phyloP scores from a whole-genome alignment of 805 yeast species.

The Wickerhamiella alocasiicola region DNA sequence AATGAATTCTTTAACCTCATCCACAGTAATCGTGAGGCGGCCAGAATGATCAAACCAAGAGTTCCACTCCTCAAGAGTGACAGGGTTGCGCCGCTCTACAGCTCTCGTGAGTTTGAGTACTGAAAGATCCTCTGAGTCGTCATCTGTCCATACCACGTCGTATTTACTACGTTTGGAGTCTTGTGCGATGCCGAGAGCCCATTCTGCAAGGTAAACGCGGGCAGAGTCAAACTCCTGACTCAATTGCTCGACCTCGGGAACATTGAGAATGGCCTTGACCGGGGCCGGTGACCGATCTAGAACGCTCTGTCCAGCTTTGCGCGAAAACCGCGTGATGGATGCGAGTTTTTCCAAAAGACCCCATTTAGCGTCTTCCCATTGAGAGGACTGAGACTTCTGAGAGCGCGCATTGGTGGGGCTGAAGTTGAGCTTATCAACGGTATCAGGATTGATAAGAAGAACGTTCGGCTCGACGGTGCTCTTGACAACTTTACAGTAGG shows the following conservation, averaged over 20 bases:
- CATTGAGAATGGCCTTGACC: conserved; percentile 45
- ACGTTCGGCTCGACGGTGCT: conserved; percentile 63
- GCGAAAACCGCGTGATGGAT: conserved; percentile 50
- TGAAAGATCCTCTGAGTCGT: conserved; percentile 32
- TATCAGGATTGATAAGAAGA: conserved; percentile 65
- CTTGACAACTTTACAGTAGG: conserved; percentile 48
- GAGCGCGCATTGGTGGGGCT: conserved; percentile 33
- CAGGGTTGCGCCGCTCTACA: conserved; percentile 57
- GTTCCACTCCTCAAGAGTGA: conserved; percentile 68
- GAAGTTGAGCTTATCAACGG: conserved; percentile 50
- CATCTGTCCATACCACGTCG: conserved; percentile 29
- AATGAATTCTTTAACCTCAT: conserved; percentile 68
- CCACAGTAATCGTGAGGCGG: conserved; percentile 52
- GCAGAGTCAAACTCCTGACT: conserved; percentile 92
- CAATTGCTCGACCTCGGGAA: conserved; percentile 68
- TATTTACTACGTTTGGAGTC: conserved; percentile 56
- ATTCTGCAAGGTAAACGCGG: conserved; percentile 79
- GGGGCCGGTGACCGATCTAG: conserved; percentile 46
- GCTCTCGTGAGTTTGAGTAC: conserved; percentile 34
- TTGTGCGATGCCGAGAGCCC: conserved; percentile 91
- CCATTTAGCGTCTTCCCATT: conserved; percentile 67
- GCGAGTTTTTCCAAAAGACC: conserved; percentile 74
- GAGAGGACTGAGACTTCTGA: conserved; percentile 16
- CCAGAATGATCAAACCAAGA: conserved; percentile 74
- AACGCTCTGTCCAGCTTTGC: conserved; percentile 50